A percentile compares a stretch with the other conserved stretches of the same genome.
Conservation (phyloP, 2,329 filamentous ascomycete genomes). For the Aspergillus sp. region DNA sequence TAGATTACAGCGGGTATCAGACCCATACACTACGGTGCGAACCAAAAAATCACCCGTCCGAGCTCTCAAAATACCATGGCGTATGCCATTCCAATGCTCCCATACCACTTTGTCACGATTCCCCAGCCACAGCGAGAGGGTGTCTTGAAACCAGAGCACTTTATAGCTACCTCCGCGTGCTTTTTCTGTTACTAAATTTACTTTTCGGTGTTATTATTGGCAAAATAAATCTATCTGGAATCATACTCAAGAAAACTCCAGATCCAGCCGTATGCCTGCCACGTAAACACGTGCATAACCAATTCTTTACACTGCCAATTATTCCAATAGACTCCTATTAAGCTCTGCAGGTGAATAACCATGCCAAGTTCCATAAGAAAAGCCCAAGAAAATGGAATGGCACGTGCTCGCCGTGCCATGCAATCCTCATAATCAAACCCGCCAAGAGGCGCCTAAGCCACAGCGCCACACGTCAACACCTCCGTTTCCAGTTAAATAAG, state of each 20-base stretch:
- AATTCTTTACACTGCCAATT: neutral
- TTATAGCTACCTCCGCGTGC: neutral
- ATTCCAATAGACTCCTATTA: neutral
- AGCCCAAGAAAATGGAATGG: neutral
- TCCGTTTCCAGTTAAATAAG: conserved; percentile 6
- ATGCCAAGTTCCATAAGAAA: neutral
- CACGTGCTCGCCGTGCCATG: conserved; percentile 6
- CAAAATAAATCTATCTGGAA: conserved; percentile 4
- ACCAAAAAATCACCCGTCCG: neutral
- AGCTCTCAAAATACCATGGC: conserved; percentile 4
- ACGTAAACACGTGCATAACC: neutral
- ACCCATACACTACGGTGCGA: neutral
- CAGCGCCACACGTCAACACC: conserved; percentile 31
- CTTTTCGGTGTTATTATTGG: conserved; percentile 10
- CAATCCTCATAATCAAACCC: neutral
- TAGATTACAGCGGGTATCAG: conserved; percentile 39
- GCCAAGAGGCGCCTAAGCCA: conserved; percentile 34
- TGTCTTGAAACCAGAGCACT: neutral
- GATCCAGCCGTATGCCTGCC: neutral
- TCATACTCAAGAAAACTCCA: neutral
- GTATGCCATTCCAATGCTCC: neutral
- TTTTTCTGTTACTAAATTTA: neutral
- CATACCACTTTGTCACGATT: conserved; percentile 9
- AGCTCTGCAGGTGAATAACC: neutral
- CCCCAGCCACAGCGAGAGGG: conserved; percentile 6